Evolutionary conservation across 1,139 yeast species (phyloP).

Genomic region (Sugiyamaella novakii): DNA sequence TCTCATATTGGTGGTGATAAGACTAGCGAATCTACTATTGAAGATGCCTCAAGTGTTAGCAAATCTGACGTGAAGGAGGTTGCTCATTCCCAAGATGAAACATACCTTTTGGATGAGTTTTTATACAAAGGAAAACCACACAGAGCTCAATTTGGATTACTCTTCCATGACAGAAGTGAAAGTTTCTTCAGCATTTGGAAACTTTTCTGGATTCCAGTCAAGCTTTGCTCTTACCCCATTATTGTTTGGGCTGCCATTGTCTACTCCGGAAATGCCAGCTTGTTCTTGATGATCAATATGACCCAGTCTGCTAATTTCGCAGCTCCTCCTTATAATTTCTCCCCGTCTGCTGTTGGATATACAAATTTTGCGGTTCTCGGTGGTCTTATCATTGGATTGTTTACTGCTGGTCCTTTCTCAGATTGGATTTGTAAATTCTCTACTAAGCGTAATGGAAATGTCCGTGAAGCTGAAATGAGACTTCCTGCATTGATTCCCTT

Average conservation of each 20-base stretch:
- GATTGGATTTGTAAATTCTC: slow-evolving; percentile 47
- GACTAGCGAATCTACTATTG: slow-evolving; percentile 1
- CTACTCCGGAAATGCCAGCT: slow-evolving; percentile 50
- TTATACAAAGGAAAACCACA: slow-evolving; percentile 28
- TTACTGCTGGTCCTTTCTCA: slow-evolving; percentile 50
- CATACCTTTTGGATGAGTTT: slow-evolving; percentile 20
- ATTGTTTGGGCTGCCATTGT: slow-evolving; percentile 50
- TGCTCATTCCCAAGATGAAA: slow-evolving; percentile 1
- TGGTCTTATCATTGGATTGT: slow-evolving; percentile 48
- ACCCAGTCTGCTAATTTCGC: slow-evolving; percentile 40
- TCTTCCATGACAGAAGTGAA: slow-evolving; percentile 37
- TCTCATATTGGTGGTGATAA: background rate
- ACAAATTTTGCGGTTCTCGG: slow-evolving; percentile 49
- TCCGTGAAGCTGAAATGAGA: slow-evolving; percentile 50
- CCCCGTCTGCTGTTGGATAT: slow-evolving; percentile 46
- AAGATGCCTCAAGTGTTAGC: slow-evolving; percentile 4
- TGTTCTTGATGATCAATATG: slow-evolving; percentile 41
- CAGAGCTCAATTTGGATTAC: slow-evolving; percentile 28
- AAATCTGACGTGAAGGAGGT: background rate
- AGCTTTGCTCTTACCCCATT: slow-evolving; percentile 47
- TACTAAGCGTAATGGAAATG: slow-evolving; percentile 46
- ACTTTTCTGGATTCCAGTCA: slow-evolving; percentile 42
- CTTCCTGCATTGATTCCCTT: slow-evolving; percentile 41
- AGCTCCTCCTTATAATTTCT: slow-evolving; percentile 47
- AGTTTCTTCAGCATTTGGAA: slow-evolving; percentile 41